Evolutionary conservation across 2,329 filamentous ascomycete genomes (phyloP), one percentile per base, ranked within the genome.

Genomic region (Paracamarosporium sp.): DNA sequence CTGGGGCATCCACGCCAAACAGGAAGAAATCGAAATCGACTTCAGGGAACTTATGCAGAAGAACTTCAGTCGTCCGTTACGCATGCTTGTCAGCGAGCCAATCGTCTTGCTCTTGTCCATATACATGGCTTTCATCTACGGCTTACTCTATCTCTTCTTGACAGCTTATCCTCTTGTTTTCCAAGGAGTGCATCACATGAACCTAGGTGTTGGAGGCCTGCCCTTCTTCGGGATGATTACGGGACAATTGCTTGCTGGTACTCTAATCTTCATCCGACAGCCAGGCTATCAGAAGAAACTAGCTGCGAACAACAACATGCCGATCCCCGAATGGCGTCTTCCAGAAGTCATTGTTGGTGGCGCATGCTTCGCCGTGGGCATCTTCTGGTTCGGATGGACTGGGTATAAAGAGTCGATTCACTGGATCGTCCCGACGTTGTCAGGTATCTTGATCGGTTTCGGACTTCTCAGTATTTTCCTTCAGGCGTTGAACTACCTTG

Each of bases 151-250:
- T 70, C 87, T 95, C 22, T 95, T 94, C 80, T 81, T 97, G 52
- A 93, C 91, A 0, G 90, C 92, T 0, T 96, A 95, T 65, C 90
- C 91, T 0, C 84, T 95, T 43, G 90, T 96, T 40, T 96, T 95
- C 79, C 83, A 89, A 59, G 72, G 77, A 3, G 83, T 95, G 1
- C 89, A 96, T 74, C 82, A 84, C 61, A 90, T 95, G 80, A 86
- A 81, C 38, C 72, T 83, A 1, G 93, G 93, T 57, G 79, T 91
- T 24, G 86, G 88, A 11, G 92, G 92, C 1, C 82, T 97, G 2
- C 88, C 92, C 4, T 96, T 93, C 76, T 91, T 97, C 68, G 92
- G 92, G 53, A 92, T 97, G 88, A 86, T 95, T 52, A 71, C 82
- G 8, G 92, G 92, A 40, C 86, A 92, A 72, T 64, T 95, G 15